Base-by-base conservation (phyloP, 2,329 filamentous ascomycete species). In the Botrytis fragariae region DNA sequence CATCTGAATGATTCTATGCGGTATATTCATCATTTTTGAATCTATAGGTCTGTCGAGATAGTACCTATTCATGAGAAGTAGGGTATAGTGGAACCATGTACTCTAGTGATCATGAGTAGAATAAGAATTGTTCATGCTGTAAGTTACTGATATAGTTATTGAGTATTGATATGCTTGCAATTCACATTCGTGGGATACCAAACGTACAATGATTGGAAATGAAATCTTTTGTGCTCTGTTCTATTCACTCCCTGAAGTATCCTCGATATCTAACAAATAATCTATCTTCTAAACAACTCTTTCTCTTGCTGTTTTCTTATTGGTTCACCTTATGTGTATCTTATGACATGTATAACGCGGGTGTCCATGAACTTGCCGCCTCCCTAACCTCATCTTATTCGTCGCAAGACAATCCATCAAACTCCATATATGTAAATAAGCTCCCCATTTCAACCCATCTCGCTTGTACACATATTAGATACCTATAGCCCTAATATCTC, bases 131-230 rank as follows among this genome's bases (percentile, higher is more conserved):
- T 3, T 2, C 3, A 29, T 57, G n/a, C 57, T 37, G 3, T n/a
- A 8, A 16, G 0, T 0, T 39, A 61, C 20, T 25, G 3, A 0
- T n/a, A n/a, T 8, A 14, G 25, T n/a, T 14, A 3, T 61, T 3
- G 59, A 60, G 10, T 25, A n/a, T 25, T 39, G 12, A 14, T 25
- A 22, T 39, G 9, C 35, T 39, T 22, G 10, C 5, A 61, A 57
- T 18, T 29, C 14, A 57, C 51, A 57, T 32, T 29, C 51, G 7
- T 57, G n/a, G 37, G 8, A 7, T 42, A 5, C 3, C 1, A 42
- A 42, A 14, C 14, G 3, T 39, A 35, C 6, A 4, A 14, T 62
- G 14, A 39, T 62, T 42, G 1, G 9, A 10, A 29, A 29, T 63
- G 37, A 63, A 42, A 44, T 63, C 1, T 63, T 22, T 12, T 22